Base-by-base conservation (phyloP, 1,284 basidiomycete genomes). In the Chondrostereum purpureum region DNA sequence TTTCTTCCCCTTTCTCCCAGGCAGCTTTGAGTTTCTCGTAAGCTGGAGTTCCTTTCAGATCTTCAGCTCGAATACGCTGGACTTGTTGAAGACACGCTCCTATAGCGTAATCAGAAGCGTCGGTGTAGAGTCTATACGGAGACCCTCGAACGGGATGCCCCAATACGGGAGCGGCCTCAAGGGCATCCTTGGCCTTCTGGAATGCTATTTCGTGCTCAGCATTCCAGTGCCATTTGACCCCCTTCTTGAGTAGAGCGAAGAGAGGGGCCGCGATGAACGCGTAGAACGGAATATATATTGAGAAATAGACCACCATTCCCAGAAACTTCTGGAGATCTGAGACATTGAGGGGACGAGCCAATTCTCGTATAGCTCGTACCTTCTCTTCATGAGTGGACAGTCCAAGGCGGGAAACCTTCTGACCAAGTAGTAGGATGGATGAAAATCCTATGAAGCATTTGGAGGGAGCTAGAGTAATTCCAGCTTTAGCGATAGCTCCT, bases 21-120 rank as follows among this genome's bases (percentile, higher is more conserved):
- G 56, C 53, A 33, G 56, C 52, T 3, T 27, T 4, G 0, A 65
- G 48, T 5, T 52, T 33, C 1, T 66, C 56, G 44, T 69, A 69
- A 0, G 49, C 42, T 21, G 50, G 48, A 0, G 68, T 71, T 0
- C 63, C 65, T 38, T 56, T 54, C 12, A 72, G 46, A 42, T 71
- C 68, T 3, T 37, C 8, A 0, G 70, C 43, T 13, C 4, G 4
- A 3, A 71, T 66, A 0, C 57, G 55, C 46, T 70, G 67, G 3
- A 68, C 57, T 46, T 70, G 68, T 35, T 70, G 67, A 10, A 69
- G 46, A 3, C 53, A 55, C 1, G 51, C 50, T 1, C 53, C 66
- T 4, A 68, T 17, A 0, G 57, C 65, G 8, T 50, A 48, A 39
- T 66, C 66, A 12, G 55, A 68, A 1, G 67, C 64, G 45, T 70